Base-by-base conservation (phyloP, 1,284 basidiomycete genomes). In the Ganoderma resinaceum region DNA sequence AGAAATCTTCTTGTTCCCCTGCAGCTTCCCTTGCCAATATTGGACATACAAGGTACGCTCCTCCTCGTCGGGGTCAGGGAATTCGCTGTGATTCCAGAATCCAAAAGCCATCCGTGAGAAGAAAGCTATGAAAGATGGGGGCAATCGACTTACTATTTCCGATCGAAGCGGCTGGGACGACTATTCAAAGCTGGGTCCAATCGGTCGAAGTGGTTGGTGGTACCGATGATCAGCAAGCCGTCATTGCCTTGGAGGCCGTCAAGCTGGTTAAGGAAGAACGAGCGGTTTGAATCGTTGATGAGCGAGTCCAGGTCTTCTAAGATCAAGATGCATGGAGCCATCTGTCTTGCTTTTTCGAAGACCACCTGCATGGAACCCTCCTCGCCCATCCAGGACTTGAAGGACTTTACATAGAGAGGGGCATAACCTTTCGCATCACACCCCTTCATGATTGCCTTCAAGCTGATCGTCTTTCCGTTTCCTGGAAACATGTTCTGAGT, bases 201-300 rank as follows among this genome's bases (percentile, higher is more conserved):
- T 43, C 85, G 83, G 60, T 94, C 91, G 74, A 94, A 90, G 78
- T 95, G 93, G 76, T 95, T 96, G 31, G 94, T 95, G 0, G 94
- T 92, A 18, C 87, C 92, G 71, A 95, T 90, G 75, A 95, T 82
- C 55, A 95, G 84, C 9, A 95, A 73, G 0, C 94, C 94, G 72
- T 95, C 89, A 74, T 95, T 95, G 38, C 89, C 85, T 74, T 89
- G 86, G 35, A 93, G 78, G 1, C 92, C 92, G 72, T 93, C 91
- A 14, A 95, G 82, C 75, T 95, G 91, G 76, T 95, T 95, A 61
- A 96, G 83, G 87, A 95, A 95, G 84, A 92, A 95, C 0, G 92
- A 92, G 31, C 93, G 87, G 75, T 94, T 95, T 11, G 77, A 61
- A 74, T 94, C 87, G 69, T 87, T 92, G 81, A 95, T 92, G 60